Base-by-base conservation (phyloP, 495 filamentous ascomycete genomes). In the Apiosordaria backusii region DNA sequence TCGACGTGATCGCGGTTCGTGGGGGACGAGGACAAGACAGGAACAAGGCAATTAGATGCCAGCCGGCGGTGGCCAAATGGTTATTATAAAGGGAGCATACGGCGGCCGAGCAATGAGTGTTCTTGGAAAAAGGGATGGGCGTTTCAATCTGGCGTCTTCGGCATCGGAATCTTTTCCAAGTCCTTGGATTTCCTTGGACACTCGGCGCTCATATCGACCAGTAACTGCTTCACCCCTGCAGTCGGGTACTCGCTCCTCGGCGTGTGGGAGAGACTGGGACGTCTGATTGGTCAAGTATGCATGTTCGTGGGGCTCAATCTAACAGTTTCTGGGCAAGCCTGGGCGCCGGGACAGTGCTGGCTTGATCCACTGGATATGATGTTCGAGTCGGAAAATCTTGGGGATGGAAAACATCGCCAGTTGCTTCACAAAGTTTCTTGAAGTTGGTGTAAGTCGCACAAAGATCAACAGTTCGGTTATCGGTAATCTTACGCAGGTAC, bases 281-380 rank as follows among this genome's bases (percentile, higher is more conserved):
- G 35, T 15, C 2, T 58, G 62, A 64, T 64, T 64, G 62, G 62
- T 4, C 26, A 19, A 10, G 6, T 1, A 19, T 4, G 23, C 13
- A 22, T 5, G 4, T 10, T 0, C 5, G 54, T 50, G 62, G 62
- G 54, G 53, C 26, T 50, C 62, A 64, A 64, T 64, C 62, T 64
- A 24, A n/a, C 61, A 4, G 22, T 19, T 63, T 27, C 24, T 27
- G 50, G 50, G 16, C 35, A 45, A 45, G 35, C 35, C 35, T 45
- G 35, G 35, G 35, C 35, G 35, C 35, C 13, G 35, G 35, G 35
- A 45, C 13, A 45, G 27, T 45, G 13, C 50, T 65, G 55, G 24
- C 27, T 54, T 54, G 63, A 35, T 4, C n/a, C 19, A 57, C 6
- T 57, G 19, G 53, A 21, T 7, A 24, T 57, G 53, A 57, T 22